Evolutionary conservation across 176 grass and related monocot genomes (phyloP), one percentile per base, ranked within the genome.

Genomic region (Musa schizocarpa): DNA sequence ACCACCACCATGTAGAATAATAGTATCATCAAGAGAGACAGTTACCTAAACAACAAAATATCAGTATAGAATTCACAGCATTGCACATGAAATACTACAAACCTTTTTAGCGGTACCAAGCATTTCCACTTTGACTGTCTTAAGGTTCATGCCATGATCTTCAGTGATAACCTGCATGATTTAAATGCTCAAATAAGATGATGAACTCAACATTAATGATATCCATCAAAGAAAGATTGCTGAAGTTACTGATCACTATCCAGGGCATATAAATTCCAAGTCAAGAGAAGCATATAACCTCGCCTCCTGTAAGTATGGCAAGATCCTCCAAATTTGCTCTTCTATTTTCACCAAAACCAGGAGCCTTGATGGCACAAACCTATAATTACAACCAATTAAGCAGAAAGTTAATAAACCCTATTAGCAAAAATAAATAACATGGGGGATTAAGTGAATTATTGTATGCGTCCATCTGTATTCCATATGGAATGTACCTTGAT

Each of bases 261-360:
- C 13, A 55, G 13, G 21, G 13, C 22, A 16, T 3, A 56, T 29
- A 19, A 29, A 53, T 56, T 74, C 19, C 53, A 56, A 26, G 25
- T 14, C 71, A 85, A 43, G 20, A 75, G n/a, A 71, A 62, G 64
- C 66, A 67, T 21, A 81, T 77, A 77, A 97, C 94, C 94, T 93
- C 82, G 53, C 87, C 90, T 81, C 94, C 88, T 73, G 88, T 97
- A 83, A 93, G 78, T 74, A 89, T 84, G 70, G 90, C 94, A 81
- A 93, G 77, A 79, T 97, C 94, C 74, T 97, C 90, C 84, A 97
- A 84, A 85, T 87, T 93, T 77, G 86, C 82, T 69, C 79, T 87
- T 87, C 90, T 97, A 55, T 86, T 92, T 81, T 97, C 94, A 83
- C 94, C 94, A 93, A 91, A 97, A 26, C 94, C 94, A 83, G 94